Evolutionary conservation across 495 filamentous ascomycete genomes (phyloP).

Genomic region (Annulohypoxylon bovei): DNA sequence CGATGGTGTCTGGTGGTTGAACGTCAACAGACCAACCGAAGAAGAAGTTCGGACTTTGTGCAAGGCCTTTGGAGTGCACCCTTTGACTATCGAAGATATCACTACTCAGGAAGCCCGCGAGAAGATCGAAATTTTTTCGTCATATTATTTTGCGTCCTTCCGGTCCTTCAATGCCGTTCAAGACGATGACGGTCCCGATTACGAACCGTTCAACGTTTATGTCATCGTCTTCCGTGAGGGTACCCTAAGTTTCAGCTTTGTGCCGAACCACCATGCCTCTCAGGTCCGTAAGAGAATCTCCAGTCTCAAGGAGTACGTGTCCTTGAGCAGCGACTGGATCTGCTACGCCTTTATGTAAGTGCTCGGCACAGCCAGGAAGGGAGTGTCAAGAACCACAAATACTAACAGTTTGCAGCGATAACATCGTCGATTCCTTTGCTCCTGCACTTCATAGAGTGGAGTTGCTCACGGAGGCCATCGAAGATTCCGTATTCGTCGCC

Average conservation of each 20-base stretch:
- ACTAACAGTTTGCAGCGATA: slow-evolving; percentile 69
- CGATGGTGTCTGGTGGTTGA: slow-evolving; percentile 92
- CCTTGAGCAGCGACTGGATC: slow-evolving; percentile 95
- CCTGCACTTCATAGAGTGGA: slow-evolving; percentile 89
- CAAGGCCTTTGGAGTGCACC: slow-evolving; percentile 91
- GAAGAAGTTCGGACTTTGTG: slow-evolving; percentile 89
- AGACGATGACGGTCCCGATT: slow-evolving; percentile 79
- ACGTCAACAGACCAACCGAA: slow-evolving; percentile 88
- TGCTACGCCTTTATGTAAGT: slow-evolving; percentile 97
- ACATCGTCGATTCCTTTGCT: slow-evolving; percentile 96
- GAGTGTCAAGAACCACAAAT: background rate
- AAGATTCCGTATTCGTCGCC: slow-evolving; percentile 92
- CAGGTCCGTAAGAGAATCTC: slow-evolving; percentile 93
- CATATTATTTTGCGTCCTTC: slow-evolving; percentile 98
- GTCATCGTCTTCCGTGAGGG: slow-evolving; percentile 97
- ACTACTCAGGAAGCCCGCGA: slow-evolving; percentile 92
- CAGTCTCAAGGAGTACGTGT: slow-evolving; percentile 90
- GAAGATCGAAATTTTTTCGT: slow-evolving; percentile 96
- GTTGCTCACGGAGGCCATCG: slow-evolving; percentile 87
- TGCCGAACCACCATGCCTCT: slow-evolving; percentile 80
- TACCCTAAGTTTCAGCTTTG: slow-evolving; percentile 91
- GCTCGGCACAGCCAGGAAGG: background rate
- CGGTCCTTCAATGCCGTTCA: slow-evolving; percentile 77
- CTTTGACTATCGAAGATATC: slow-evolving; percentile 94
- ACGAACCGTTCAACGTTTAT: slow-evolving; percentile 94